A percentile compares a stretch with the other conserved stretches of the same genome.
These are phyloP conservation scores for Irpex sp. DNA, from an alignment of 1,284 basidiomycete genomes.

Conservation along the genomic window DNA sequence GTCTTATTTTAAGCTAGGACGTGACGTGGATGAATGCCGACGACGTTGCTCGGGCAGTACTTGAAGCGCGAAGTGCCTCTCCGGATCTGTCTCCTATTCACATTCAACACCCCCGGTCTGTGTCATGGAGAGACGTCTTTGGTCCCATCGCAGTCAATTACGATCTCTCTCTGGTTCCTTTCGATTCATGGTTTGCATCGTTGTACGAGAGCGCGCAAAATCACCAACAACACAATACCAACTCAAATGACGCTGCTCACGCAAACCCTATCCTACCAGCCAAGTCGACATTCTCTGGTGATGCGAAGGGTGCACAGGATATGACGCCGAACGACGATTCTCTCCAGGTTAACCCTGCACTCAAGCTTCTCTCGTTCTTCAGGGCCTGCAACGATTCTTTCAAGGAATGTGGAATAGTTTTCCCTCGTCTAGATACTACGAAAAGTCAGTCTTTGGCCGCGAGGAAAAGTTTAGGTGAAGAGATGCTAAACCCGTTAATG, in stretches of 20 bases:
- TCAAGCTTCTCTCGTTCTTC: constrained; percentile 30
- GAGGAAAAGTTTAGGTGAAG: neutral
- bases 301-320: neutral
- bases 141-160: neutral
- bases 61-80: constrained; percentile 12
- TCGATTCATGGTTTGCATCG: neutral
- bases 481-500: neutral
- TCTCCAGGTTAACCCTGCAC: constrained; percentile 26
- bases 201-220: too few species aligned
- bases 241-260: too few species aligned
- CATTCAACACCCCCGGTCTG: neutral
- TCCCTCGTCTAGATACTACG: neutral
- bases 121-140: neutral
- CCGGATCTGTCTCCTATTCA: neutral
- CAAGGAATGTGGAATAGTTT: neutral
- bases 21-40: constrained; percentile 21
- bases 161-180: neutral
- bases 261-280: too few species aligned
- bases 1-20: constrained; percentile 7
- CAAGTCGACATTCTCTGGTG: neutral
- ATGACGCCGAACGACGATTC: constrained; percentile 11
- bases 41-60: constrained; percentile 15
- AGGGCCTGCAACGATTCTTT: constrained; percentile 1
- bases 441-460: neutral
- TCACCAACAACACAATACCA: too few species aligned